A percentile compares a stretch with the other conserved stretches of the same genome.
phyloP scores from a whole-genome alignment of 164 flowering plant species.

The Stephania yunnanensis region DNA sequence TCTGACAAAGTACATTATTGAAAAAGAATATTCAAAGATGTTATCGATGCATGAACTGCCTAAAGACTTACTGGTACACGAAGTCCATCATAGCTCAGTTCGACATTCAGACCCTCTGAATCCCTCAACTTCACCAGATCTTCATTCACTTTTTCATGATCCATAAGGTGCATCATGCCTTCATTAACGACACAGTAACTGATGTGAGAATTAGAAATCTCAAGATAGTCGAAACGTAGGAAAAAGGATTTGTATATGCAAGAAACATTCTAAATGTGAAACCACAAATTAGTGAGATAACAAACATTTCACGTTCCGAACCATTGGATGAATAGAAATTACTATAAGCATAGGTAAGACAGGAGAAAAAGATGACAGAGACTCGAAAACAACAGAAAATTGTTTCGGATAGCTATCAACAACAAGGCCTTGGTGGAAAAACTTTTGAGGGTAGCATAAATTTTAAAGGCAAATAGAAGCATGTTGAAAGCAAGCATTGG shows the following conservation, averaged over 20 bases:
- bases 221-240: background rate
- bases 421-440: background rate
- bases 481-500: background rate
- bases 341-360: background rate
- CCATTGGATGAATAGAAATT: background rate
- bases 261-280: background rate
- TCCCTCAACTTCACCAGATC: slow-evolving; percentile 54
- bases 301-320: background rate
- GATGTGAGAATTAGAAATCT: background rate
- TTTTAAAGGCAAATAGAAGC: background rate
- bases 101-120: slow-evolving; percentile 78
- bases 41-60: background rate
- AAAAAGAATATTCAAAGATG: slow-evolving; percentile 10
- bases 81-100: slow-evolving; percentile 85
- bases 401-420: background rate
- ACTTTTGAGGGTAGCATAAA: background rate
- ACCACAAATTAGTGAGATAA: background rate
- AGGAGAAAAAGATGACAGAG: background rate
- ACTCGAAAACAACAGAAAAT: background rate
- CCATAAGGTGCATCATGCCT: slow-evolving; percentile 99
- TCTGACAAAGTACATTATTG: background rate
- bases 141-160: slow-evolving; percentile 73
- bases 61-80: slow-evolving; percentile 63
- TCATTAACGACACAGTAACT: slow-evolving; percentile 5
- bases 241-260: background rate